Conservation (phyloP, 352 stramenopile species). For the Phytopythium ostracodes region DNA sequence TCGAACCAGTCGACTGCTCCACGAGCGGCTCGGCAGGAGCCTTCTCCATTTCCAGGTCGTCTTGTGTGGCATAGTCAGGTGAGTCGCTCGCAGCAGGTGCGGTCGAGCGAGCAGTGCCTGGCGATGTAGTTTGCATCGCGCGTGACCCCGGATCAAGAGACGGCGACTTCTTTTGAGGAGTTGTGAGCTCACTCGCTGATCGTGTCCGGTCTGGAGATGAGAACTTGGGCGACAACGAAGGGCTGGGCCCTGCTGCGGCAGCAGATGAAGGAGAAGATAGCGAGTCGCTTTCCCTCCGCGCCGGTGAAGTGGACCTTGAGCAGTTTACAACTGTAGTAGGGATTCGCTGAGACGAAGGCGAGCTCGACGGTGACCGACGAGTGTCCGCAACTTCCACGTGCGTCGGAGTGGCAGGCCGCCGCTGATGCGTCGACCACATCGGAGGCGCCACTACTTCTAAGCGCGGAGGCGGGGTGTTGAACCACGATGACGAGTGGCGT, state of each 20-base stretch:
- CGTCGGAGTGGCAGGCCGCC: neutral
- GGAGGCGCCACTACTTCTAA: neutral
- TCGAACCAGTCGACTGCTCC: neutral
- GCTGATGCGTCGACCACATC: constrained; percentile 2
- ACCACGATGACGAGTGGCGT: constrained; percentile 20
- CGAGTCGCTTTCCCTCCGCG: neutral
- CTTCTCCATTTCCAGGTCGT: neutral
- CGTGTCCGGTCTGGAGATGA: neutral
- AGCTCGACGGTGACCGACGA: neutral
- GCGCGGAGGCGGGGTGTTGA: neutral
- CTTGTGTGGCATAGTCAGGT: neutral
- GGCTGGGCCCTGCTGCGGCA: neutral
- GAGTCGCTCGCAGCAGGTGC: neutral
- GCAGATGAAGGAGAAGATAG: neutral
- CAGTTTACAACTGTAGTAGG: neutral
- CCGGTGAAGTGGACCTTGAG: neutral
- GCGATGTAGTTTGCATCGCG: too few relatives aligned
- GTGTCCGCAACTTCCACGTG: neutral
- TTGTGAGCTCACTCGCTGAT: neutral
- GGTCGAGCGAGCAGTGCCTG: neutral
- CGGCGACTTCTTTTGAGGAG: neutral
- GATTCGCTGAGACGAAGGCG: constrained; percentile 10
- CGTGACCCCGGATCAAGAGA: neutral
- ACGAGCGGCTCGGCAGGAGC: neutral
- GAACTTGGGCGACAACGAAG: neutral